Base-by-base conservation (phyloP, 2,329 filamentous ascomycete species). In the Hirsutella thompsonii region DNA sequence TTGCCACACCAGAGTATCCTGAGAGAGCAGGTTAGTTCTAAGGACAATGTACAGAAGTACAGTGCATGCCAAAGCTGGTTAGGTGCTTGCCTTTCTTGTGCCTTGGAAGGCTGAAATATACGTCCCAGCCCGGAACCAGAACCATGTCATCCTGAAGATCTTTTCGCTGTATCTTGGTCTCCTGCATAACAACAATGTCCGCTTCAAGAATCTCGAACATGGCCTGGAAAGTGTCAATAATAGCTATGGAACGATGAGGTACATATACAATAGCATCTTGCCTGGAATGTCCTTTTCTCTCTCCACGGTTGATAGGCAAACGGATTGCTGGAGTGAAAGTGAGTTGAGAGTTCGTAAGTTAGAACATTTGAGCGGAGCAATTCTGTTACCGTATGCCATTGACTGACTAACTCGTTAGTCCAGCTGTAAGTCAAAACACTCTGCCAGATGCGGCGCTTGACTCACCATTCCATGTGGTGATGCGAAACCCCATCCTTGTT, bases 121-220 rank as follows among this genome's bases (percentile, higher is more conserved):
- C 89, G 57, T 98, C 92, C 90, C 90, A 98, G 11, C 92, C 92
- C 0, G 85, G 79, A 0, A 96, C 79, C 28, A 96, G 68, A 9
- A 96, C 89, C 87, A 96, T 96, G 52, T 96, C 92, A 69, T 96
- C 92, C 33, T 71, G 74, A 2, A 98, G 68, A 51, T 95, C 89
- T 57, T 94, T 94, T 43, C 83, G 75, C 56, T 96, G 92, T 33
- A 96, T 95, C 63, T 96, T 98, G 35, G 87, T 81, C 62, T 96
- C 92, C 60, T 98, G 92, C 68, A 96, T 88, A 44, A 95, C 73
- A 16, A 96, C 79, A 47, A 98, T 92, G 58, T 98, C 92, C 40
- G 89, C 80, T 57, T 92, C 84, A 6, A 98, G 73, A 35, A 83
- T 84, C 50, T 94, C 85, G 62, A 98, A 96, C 92, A 96, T 96